Base-by-base conservation (phyloP, 2,329 filamentous ascomycete species). In the Ascochyta pisi region DNA sequence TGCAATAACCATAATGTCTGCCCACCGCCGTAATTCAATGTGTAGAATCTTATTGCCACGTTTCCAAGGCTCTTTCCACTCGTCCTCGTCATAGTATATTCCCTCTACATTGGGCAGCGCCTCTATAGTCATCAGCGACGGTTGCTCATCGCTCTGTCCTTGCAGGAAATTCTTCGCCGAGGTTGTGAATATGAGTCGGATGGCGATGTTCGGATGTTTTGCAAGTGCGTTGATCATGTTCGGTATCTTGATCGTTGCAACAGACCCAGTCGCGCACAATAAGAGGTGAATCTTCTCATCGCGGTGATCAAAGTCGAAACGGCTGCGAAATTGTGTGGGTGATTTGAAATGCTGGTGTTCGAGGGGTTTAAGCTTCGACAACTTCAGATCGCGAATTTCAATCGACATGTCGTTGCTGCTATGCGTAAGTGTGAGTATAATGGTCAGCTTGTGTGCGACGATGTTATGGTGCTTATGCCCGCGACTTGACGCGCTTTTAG, bases 1-100 rank as follows among this genome's bases (percentile, higher is more conserved):
- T 9, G 89, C 90, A 56, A 97, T 83, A 15, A 94, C 82, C 67
- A 96, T 81, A 3, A 96, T 68, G 73, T 96, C 84, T 0, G 92
- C 91, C 93, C 90, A 90, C 60, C 89, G 83, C 27, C 93, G 82
- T 50, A 97, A 79, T 74, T 96, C 91, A 65, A 99, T 98, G 71
- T 99, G 95, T 52, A 98, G 78, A 42, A 99, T 96, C 3, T 82
- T 82, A n/a, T 85, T 85, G 3, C 89, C 91, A 2, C 93, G 83
- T 22, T 82, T 84, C 94, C 94, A 98, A 0, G 90, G 86, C 39
- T 82, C 79, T 12, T 81, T 79, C 92, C 93, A 97, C 76, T 98
- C 95, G 62, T 93, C 90, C n/a, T 86, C 84, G 70, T 98, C 92
- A 8, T 83, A 80, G 76, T 96, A 93, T 43, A 97, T 82, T 19